A percentile compares a stretch with the other conserved stretches of the same genome.
Conservation (phyloP, 1,284 basidiomycete genomes). For the Ganoderma sp. region DNA sequence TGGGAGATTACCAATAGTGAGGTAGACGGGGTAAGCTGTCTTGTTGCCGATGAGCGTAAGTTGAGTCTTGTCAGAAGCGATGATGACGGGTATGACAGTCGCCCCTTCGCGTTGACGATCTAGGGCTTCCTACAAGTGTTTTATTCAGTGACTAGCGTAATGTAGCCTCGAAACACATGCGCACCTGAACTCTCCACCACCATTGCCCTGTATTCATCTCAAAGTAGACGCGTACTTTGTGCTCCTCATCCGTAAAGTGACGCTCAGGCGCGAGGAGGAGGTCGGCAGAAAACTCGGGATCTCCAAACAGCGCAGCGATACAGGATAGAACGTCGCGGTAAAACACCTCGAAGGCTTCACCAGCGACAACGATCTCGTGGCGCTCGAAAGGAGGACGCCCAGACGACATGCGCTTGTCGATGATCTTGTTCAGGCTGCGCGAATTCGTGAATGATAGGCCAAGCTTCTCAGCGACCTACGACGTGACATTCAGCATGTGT, state of each 20-base stretch:
- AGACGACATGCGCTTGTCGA: constrained; percentile 40
- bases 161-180: constrained; percentile 35
- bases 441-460: constrained; percentile 40
- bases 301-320: constrained; percentile 26
- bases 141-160: constrained; percentile 17
- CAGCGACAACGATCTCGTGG: constrained; percentile 33
- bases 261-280: constrained; percentile 40
- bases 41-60: constrained; percentile 45
- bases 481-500: background rate
- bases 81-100: constrained; percentile 18
- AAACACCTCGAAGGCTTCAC: constrained; percentile 37
- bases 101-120: constrained; percentile 4
- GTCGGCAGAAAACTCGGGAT: constrained; percentile 23
- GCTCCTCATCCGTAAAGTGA: constrained; percentile 38
- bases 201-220: constrained; percentile 41
- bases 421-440: constrained; percentile 40
- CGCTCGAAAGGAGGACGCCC: constrained; percentile 31
- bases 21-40: constrained; percentile 45
- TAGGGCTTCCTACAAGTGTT: constrained; percentile 46
- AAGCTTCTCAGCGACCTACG: constrained; percentile 32
- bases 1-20: constrained; percentile 46
- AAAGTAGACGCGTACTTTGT: constrained; percentile 34
- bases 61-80: constrained; percentile 49
- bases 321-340: constrained; percentile 40
- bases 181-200: constrained; percentile 48